Conservation (phyloP, 75 land plant species). For the Pinus albicaulis region DNA sequence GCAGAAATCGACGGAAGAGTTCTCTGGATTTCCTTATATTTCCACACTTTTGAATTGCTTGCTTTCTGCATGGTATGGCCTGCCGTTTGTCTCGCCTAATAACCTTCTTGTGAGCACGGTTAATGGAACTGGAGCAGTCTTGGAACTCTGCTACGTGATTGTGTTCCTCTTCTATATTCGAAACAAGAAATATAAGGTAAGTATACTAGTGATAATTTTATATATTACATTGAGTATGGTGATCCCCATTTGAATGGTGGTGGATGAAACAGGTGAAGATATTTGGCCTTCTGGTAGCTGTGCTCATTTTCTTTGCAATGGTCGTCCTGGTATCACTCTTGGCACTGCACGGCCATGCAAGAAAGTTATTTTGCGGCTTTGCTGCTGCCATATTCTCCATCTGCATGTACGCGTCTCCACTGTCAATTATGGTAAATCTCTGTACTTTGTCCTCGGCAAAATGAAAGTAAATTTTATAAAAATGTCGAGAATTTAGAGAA, state of each 20-base stretch:
- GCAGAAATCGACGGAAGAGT: slow-evolving; percentile 57
- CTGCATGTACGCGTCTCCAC: slow-evolving; percentile 93
- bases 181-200: slow-evolving; percentile 33
- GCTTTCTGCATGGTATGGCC: slow-evolving; percentile 57
- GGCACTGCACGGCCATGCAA: slow-evolving; percentile 40
- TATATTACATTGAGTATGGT: no score
- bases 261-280: slow-evolving; percentile 14
- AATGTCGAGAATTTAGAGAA: no score
- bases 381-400: slow-evolving; percentile 72
- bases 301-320: slow-evolving; percentile 26
- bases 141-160: slow-evolving; percentile 60
- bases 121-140: slow-evolving; percentile 61
- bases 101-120: slow-evolving; percentile 68
- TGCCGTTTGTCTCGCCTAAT: slow-evolving; percentile 76
- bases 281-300: slow-evolving; percentile 27
- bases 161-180: slow-evolving; percentile 49
- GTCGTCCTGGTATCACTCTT: slow-evolving; percentile 43
- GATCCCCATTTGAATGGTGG: not conserved
- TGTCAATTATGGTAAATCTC: slow-evolving; percentile 58
- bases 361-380: slow-evolving; percentile 61
- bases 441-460: no score
- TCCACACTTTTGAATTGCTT: slow-evolving; percentile 65
- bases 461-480: no score
- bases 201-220: not conserved
- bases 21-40: slow-evolving; percentile 65